Evolutionary conservation across 345 rosid genomes (phyloP).

Genomic region (Lepidium aucheri): DNA sequence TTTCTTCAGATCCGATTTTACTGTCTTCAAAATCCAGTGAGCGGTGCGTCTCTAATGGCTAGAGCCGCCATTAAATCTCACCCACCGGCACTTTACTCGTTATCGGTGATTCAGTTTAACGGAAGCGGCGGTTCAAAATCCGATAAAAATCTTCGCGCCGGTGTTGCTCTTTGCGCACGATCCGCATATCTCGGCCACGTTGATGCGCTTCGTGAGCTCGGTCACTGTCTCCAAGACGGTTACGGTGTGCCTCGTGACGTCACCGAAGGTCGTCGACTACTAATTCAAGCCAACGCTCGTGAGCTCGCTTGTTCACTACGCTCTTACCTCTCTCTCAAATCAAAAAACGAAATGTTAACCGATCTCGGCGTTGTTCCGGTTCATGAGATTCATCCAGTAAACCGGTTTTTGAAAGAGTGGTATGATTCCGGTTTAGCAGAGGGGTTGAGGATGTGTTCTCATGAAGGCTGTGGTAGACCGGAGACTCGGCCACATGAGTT

Average conservation of each 20-base stretch:
- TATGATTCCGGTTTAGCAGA: conserved; percentile 25
- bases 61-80: conserved; percentile 60
- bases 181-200: conserved; percentile 55
- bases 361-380: conserved; percentile 22
- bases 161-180: conserved; percentile 51
- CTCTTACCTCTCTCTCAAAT: not conserved
- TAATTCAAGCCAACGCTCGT: conserved; percentile 53
- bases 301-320: conserved; percentile 40
- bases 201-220: conserved; percentile 59
- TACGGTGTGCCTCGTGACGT: conserved; percentile 48
- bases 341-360: not conserved
- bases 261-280: conserved; percentile 42
- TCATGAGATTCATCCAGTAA: conserved; percentile 46
- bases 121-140: conserved; percentile 56
- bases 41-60: conserved; percentile 57
- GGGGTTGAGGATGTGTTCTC: conserved; percentile 41
- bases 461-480: conserved; percentile 60
- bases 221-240: conserved; percentile 69
- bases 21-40: conserved; percentile 38
- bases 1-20: conserved; percentile 60
- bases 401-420: conserved; percentile 52
- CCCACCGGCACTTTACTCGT: conserved; percentile 49
- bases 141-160: conserved; percentile 52
- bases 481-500: conserved; percentile 82
- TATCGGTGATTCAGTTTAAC: conserved; percentile 62